Conservation (phyloP, 768 basidiomycete species). For the Tylopilus sp. region DNA sequence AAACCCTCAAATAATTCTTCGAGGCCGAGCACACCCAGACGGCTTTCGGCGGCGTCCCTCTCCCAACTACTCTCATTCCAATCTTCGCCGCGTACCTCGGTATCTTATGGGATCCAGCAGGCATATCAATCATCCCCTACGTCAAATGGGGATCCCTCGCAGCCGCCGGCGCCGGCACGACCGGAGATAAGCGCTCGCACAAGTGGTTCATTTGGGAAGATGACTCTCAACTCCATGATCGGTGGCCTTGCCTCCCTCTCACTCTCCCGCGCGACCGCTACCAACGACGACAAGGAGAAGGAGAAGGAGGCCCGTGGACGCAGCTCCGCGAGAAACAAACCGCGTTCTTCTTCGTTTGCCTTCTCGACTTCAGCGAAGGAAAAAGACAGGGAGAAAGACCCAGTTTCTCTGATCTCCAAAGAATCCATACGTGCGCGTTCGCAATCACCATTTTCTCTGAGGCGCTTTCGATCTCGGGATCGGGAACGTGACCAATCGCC, state of each 20-base stretch:
- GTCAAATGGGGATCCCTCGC: slow-evolving; percentile 8
- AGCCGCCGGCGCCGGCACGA: slow-evolving; percentile 18
- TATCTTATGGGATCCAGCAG: slow-evolving; percentile 21
- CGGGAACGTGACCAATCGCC: slow-evolving; percentile 52
- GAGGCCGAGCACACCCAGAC: slow-evolving; percentile 20
- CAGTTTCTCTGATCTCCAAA: slow-evolving; percentile 42
- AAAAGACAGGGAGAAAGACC: slow-evolving; percentile 33
- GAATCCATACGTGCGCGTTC: slow-evolving; percentile 64
- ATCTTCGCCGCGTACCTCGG: slow-evolving; percentile 11
- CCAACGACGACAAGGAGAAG: slow-evolving; percentile 37
- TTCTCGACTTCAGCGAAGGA: slow-evolving; percentile 34
- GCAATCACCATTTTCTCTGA: slow-evolving; percentile 75
- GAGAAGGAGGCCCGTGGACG: slow-evolving; percentile 54
- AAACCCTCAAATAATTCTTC: slow-evolving; percentile 5
- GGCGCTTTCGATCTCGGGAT: slow-evolving; percentile 58
- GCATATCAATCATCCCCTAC: slow-evolving; percentile 6
- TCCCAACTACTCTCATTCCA: slow-evolving; percentile 26
- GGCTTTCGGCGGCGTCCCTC: slow-evolving; percentile 24
- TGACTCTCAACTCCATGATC: slow-evolving; percentile 68
- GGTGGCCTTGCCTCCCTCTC: slow-evolving; percentile 64
- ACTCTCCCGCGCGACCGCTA: slow-evolving; percentile 51
- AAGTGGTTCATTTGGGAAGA: slow-evolving; percentile 55
- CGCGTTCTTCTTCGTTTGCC: slow-evolving; percentile 49
- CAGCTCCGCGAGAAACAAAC: slow-evolving; percentile 39
- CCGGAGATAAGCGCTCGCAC: slow-evolving; percentile 36